Evolutionary conservation across 176 grass and related monocot genomes (phyloP), one percentile per base, ranked within the genome.

Genomic region (Zea mays): DNA sequence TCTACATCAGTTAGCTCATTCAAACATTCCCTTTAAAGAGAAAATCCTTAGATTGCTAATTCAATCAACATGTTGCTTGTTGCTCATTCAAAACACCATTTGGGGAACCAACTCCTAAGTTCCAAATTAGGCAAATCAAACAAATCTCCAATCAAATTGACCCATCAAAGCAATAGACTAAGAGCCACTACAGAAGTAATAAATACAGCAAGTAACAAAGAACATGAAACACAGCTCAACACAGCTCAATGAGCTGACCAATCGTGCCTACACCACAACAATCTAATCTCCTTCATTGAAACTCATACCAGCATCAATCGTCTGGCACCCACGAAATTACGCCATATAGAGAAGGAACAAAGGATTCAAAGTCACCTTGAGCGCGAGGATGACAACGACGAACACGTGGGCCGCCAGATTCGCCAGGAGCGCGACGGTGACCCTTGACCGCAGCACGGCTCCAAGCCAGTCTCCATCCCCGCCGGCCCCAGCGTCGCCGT

Each of bases 381-480:
- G 85, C 36, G 69, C 73, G 39, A 90, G 70, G 62, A 90, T 2
- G 50, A 62, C 2, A 51, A 93, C 54, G 71, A 93, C 55, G 83
- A 88, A 88, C 41, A 86, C 67, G 86, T 93, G 89, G 47, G 81
- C 63, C 27, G 83, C 88, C 50, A 90, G 85, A 90, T 86, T 90
- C 82, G 79, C 85, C 9, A 93, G 83, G 62, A 93, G 80, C 45
- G 82, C 85, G 52, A 88, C 42, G 68, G 91, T 88, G 35, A 88
- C 83, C 52, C 76, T 83, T 46, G 91, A 93, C n/a, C 85, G 76
- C 76, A 90, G 76, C 36, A 88, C 83, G 72, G 82, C 59, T 37
- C 38, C 72, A 14, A 90, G 76, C 84, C 81, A 75, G 59, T 86
- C 73, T 42, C 49, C 75, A 17, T 77, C 75, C 2, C 61, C 71